Evolutionary conservation across 768 basidiomycete genomes (phyloP), one percentile per base, ranked within the genome.

Genomic region (Russula abietina): DNA sequence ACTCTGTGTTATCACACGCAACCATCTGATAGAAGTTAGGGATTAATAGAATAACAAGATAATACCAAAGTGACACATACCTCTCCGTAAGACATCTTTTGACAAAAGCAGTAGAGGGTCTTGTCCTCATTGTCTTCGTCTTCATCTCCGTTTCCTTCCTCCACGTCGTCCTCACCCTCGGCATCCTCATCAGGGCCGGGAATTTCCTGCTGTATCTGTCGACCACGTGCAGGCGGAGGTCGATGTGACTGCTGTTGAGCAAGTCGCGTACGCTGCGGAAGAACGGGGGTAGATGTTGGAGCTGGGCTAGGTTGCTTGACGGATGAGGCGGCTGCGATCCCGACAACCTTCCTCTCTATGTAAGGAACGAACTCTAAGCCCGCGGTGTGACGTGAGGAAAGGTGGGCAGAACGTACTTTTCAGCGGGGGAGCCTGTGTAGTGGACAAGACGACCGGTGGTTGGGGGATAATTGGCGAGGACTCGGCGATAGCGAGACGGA

Each of bases 1-100:
- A 68, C 0, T 66, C 65, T 6, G 61, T 5, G 26, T 66, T 68
- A 24, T 68, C 67, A 53, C 67, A 68, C n/a, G 65, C 67, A 24
- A 68, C 59, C 67, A 68, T 68, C 67, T 64, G 45, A 53, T 36
- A 3, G 36, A 16, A 22, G 38, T 59, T 36, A 17, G 22, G 51
- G 14, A 50, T 36, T 38, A 33, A 9, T 28, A 53, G 17, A 55
- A 33, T 32, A 38, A 59, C 28, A 55, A 4, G 19, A 58, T 61
- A 59, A 59, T 17, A 17, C 12, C 8, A 43, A n/a, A n/a, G 19
- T 41, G 14, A 55, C 4, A 71, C 74, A 59, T 59, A 78, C 77
- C 73, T 83, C 84, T 54, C 86, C 85, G 67, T 83, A 85, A 54
- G 81, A 83, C 66, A 80, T 77, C 69, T 83, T 81, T 67, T 80